These are phyloP conservation scores for Dillenia turbinata DNA, from an alignment of 164 flowering plant species.

Conservation along the genomic window DNA sequence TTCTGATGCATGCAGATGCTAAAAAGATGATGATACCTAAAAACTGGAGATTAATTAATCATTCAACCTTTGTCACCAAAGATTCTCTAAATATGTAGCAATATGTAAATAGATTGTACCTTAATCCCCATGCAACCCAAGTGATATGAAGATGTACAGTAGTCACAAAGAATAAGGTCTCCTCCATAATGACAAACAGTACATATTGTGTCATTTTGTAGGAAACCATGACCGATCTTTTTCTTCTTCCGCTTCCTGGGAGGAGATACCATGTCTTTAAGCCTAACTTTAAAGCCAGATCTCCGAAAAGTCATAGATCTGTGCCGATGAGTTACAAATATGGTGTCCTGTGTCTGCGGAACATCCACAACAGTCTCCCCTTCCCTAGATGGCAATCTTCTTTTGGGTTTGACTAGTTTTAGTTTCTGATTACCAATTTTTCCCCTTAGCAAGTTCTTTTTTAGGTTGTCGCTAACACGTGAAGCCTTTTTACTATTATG, in stretches of 20 bases:
- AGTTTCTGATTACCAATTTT: slow-evolving; percentile 1
- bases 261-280: slow-evolving; percentile 21
- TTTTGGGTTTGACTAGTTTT: background rate
- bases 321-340: slow-evolving; percentile 3
- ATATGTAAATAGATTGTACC: slow-evolving; percentile 12
- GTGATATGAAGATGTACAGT: slow-evolving; percentile 27
- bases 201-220: slow-evolving; percentile 22
- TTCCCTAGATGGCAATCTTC: slow-evolving; percentile 1
- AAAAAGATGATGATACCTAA: no score
- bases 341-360: background rate
- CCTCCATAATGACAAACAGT: slow-evolving; percentile 26
- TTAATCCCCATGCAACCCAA: slow-evolving; percentile 18
- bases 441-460: background rate
- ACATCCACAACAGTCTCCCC: slow-evolving; percentile 4
- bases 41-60: no score
- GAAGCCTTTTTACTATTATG: slow-evolving; percentile 2
- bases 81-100: no score
- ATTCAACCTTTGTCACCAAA: no score
- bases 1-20: no score
- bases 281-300: slow-evolving; percentile 9
- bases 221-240: background rate
- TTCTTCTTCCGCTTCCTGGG: slow-evolving; percentile 21
- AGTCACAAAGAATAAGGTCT: slow-evolving; percentile 21
- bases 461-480: background rate
- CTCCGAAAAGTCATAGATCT: background rate